phyloP scores from a whole-genome alignment of 2,329 filamentous ascomycete species.

The Scortechinia acanthostroma region DNA sequence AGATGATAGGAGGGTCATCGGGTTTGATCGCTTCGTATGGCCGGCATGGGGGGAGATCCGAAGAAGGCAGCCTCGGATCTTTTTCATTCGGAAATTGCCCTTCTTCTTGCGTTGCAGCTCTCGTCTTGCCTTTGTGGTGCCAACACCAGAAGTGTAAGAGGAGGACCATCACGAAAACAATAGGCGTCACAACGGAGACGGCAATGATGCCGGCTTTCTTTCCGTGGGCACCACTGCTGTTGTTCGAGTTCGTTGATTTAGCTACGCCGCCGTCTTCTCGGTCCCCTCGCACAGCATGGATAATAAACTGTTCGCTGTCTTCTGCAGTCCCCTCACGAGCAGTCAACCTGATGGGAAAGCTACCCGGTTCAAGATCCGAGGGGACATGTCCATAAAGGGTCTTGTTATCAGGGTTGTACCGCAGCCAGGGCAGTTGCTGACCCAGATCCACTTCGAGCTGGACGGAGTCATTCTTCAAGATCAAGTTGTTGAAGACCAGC shows the following conservation, averaged over 20 bases:
- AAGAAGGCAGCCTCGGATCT: too few species aligned
- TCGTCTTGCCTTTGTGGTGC: constrained; percentile 18
- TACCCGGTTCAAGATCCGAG: neutral
- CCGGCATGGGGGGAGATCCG: neutral
- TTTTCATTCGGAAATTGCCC: constrained; percentile 6
- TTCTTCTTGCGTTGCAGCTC: constrained; percentile 12
- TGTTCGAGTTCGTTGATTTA: constrained; percentile 6
- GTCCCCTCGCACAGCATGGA: neutral
- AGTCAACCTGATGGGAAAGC: neutral
- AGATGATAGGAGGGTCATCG: constrained; percentile 13
- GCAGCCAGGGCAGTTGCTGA: neutral
- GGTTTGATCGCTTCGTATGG: constrained; percentile 7
- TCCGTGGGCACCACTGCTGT: constrained; percentile 8
- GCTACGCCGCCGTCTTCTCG: neutral
- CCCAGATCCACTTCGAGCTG: neutral
- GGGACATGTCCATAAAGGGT: neutral
- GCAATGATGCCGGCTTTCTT: constrained; percentile 25
- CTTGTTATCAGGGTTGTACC: neutral
- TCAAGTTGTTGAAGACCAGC: constrained; percentile 6
- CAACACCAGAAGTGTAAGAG: constrained; percentile 21
- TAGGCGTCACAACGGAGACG: constrained; percentile 21
- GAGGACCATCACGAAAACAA: constrained; percentile 15
- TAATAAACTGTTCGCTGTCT: neutral
- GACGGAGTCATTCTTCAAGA: constrained; percentile 3
- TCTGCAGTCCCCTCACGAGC: neutral